Evolutionary conservation across 129 eudicot genomes (phyloP), one percentile per base, ranked within the genome.

Genomic region (Helichrysum umbraculigerum): DNA sequence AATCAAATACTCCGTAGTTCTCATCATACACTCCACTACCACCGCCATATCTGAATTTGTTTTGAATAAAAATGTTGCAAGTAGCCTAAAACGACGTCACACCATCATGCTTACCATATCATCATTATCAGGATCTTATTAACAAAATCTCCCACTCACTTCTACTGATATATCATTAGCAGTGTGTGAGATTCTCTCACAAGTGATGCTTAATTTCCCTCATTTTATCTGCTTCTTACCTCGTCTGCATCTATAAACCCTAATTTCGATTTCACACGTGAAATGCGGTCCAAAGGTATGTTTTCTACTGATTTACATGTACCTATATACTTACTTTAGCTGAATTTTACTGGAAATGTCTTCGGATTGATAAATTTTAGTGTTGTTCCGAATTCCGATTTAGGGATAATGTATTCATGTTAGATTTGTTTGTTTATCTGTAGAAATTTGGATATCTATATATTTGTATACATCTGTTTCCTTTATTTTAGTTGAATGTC

Each of bases 281-380:
- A 75, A 81, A 70, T 74, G 83, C 81, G 29, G 65, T 71, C 76
- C 3, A 14, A 61, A 85, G 84, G 86, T 82, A 70, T 74, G 64
- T 79, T 57, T 5, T 37, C 60, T 76, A 56, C 59, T 35, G 37
- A 30, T 20, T 19, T 57, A 19, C 15, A n/a, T 57, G 14, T 20
- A 16, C 19, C 29, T 57, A 7, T 57, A 19, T 3, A 12, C 21
- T 63, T 63, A 14, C 4, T 63, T 30, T 63, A 57, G 28, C 68
- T 63, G 42, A 63, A 63, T 63, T n/a, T 29, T 29, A 63, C 19
- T 63, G 35, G 17, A 63, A 32, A 4, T 63, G 68, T 63, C 12
- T 29, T 63, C 1, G 39, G 37, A 25, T 28, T 9, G 7, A 22
- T 62, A 3, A 11, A 62, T 22, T 28, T 41, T 59, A 10, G n/a